A percentile compares a stretch with the other conserved stretches of the same genome.
phyloP scores from a whole-genome alignment of 225 moss, liverwort and hornwort species.

The Polytrichum commune region DNA sequence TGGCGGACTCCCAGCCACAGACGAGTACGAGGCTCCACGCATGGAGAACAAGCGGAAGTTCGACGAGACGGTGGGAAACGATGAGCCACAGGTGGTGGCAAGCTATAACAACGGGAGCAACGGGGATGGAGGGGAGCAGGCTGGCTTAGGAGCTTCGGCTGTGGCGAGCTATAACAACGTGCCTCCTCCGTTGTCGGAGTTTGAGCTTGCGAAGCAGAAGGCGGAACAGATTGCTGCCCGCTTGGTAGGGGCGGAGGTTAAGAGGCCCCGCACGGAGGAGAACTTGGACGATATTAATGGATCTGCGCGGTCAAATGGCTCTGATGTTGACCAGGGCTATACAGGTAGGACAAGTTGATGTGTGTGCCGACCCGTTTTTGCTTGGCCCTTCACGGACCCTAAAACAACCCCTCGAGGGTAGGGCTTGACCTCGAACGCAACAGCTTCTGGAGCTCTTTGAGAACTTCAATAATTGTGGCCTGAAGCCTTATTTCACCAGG shows the following conservation, averaged over 20 bases:
- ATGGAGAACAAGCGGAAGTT: conserved; percentile 94
- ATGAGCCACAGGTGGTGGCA: conserved; percentile 12
- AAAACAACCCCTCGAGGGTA: no score
- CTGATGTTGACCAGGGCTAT: conserved; percentile 67
- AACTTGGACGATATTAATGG: conserved; percentile 55
- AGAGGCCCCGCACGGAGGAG: conserved; percentile 91
- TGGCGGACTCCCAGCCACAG: conserved; percentile 48
- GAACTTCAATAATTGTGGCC: no score
- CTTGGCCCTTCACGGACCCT: no score
- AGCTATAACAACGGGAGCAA: conserved; percentile 41
- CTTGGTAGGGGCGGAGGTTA: conserved; percentile 77
- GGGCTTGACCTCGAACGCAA: no score
- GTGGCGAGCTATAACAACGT: conserved; percentile 72
- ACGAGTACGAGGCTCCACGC: conserved; percentile 79
- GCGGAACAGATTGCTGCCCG: conserved; percentile 96
- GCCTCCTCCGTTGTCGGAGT: conserved; percentile 87
- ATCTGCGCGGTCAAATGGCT: conserved; percentile 49
- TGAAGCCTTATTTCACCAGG: no score
- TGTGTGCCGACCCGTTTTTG: no score
- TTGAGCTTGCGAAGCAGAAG: conserved; percentile 94
- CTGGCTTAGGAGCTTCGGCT: background rate
- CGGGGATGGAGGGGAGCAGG: conserved; percentile 26
- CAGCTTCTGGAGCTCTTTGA: no score
- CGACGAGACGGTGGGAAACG: conserved; percentile 61
- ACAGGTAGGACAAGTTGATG: conserved; percentile 43